Evolutionary conservation across 768 basidiomycete genomes (phyloP), one percentile per base, ranked within the genome.

Genomic region (Boletus rufocinnamomeus): DNA sequence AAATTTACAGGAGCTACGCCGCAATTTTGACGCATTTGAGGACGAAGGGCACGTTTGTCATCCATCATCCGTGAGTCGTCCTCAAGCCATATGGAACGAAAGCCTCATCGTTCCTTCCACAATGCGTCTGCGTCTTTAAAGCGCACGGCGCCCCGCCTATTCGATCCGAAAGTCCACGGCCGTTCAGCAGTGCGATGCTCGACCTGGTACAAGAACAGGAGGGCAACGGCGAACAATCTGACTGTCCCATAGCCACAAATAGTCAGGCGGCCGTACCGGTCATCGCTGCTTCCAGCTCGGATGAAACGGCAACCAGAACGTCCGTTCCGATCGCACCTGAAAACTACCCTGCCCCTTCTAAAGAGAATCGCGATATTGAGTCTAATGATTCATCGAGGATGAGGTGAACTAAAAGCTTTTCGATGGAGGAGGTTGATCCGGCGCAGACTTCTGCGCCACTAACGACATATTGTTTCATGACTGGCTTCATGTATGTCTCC

Each of bases 391-490:
- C 9, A 8, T 40, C 19, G 1, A 40, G 6, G 38, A 40, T 9
- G 38, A 40, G 38, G n/a, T 19, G 7, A 2, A n/a, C n/a, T 17
- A 19, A n/a, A 40, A 40, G 38, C 4, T 40, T 40, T 19, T 1
- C n/a, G 38, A 40, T 40, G 38, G 38, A 40, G 7, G 38, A 40
- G 16, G n/a, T 40, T 9, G 38, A 40, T n/a, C 16, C 19, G 1
- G 9, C 19, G 6, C 19, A 10, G 19, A 19, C 38, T 40, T 3
- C 38, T 40, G 17, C 3, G 7, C 38, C 19, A 10, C n/a, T n/a
- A 40, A 9, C 19, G 38, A 10, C 9, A 8, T 90, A 82, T 68
- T 89, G 86, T 68, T 89, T 89, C 71, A 89, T 91, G 87, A 88
- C 88, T 4, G 88, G 88, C 10, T 88, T 83, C 74, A 84, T 88